Conservation (phyloP, 2,329 filamentous ascomycete species). For the Colletotrichum sp. region DNA sequence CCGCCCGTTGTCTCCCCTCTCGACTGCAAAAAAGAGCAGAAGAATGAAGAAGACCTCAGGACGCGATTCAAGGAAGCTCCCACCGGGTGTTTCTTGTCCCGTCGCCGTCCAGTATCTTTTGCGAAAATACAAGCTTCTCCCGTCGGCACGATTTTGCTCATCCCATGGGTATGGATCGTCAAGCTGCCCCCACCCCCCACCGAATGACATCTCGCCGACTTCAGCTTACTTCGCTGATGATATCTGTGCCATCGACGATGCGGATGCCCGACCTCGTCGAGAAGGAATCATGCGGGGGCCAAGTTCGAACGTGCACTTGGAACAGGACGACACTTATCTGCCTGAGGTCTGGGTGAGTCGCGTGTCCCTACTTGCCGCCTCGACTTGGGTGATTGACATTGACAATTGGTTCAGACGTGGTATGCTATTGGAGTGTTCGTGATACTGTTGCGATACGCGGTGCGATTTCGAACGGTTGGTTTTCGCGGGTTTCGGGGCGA, state of each 20-base stretch:
- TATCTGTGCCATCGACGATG: neutral
- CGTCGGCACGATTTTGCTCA: neutral
- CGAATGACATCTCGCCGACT: neutral
- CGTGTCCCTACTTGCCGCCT: too few relatives aligned
- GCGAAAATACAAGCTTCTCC: neutral
- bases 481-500: constrained; percentile 23
- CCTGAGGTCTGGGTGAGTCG: constrained; percentile 23
- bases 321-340: constrained; percentile 19
- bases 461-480: constrained; percentile 23
- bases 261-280: neutral
- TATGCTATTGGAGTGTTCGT: constrained; percentile 21
- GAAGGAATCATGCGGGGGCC: constrained; percentile 8
- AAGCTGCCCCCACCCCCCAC: neutral
- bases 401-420: constrained; percentile 6
- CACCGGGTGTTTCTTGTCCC: neutral
- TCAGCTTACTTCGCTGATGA: neutral
- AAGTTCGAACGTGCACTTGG: constrained; percentile 14
- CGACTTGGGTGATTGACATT: too few relatives aligned
- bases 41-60: neutral
- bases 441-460: constrained; percentile 21
- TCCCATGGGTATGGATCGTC: neutral
- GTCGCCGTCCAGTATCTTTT: neutral
- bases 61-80: neutral
- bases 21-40: neutral
- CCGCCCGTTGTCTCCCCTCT: neutral